These are phyloP conservation scores for Phytophthora chlamydospora DNA, from an alignment of 352 stramenopile genomes.

Conservation along the genomic window DNA sequence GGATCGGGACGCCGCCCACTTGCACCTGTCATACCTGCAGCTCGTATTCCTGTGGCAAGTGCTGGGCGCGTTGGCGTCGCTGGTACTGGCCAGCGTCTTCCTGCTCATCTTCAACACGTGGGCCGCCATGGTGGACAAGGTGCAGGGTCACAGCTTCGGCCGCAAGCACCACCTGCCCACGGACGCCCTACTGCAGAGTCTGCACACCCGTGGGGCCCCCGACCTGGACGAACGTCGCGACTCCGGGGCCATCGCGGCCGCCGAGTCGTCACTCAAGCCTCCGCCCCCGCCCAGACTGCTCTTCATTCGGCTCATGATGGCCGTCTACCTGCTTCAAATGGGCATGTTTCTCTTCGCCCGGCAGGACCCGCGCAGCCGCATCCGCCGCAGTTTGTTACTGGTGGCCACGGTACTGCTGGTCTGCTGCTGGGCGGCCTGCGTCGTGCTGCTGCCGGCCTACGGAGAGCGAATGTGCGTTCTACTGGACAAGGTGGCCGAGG, in stretches of 20 bases:
- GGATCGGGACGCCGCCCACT: slow-evolving; percentile 47
- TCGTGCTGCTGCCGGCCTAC: slow-evolving; percentile 59
- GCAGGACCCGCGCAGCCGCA: slow-evolving; percentile 27
- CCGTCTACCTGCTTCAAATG: slow-evolving; percentile 59
- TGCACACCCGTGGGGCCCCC: slow-evolving; percentile 27
- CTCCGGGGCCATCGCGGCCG: slow-evolving; percentile 12
- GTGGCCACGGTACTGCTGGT: slow-evolving; percentile 53
- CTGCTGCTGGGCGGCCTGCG: slow-evolving; percentile 55
- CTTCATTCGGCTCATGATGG: slow-evolving; percentile 60
- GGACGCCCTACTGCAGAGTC: slow-evolving; percentile 26
- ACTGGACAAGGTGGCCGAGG: slow-evolving; percentile 63
- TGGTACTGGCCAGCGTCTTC: slow-evolving; percentile 58
- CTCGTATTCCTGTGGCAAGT: slow-evolving; percentile 64
- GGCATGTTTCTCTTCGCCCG: slow-evolving; percentile 47
- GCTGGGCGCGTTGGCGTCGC: slow-evolving; percentile 47
- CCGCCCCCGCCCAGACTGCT: slow-evolving; percentile 49
- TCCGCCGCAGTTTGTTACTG: slow-evolving; percentile 51
- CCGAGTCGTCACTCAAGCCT: slow-evolving; percentile 20
- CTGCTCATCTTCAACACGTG: slow-evolving; percentile 72
- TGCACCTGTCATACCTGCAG: slow-evolving; percentile 67
- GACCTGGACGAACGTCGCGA: slow-evolving; percentile 31
- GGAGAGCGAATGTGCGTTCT: slow-evolving; percentile 59
- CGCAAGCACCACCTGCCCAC: slow-evolving; percentile 8
- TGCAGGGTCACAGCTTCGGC: slow-evolving; percentile 28
- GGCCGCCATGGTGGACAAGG: slow-evolving; percentile 68